These are phyloP conservation scores for Aureobasidium sp. DNA, from an alignment of 2,329 filamentous ascomycete species.

Conservation along the genomic window DNA sequence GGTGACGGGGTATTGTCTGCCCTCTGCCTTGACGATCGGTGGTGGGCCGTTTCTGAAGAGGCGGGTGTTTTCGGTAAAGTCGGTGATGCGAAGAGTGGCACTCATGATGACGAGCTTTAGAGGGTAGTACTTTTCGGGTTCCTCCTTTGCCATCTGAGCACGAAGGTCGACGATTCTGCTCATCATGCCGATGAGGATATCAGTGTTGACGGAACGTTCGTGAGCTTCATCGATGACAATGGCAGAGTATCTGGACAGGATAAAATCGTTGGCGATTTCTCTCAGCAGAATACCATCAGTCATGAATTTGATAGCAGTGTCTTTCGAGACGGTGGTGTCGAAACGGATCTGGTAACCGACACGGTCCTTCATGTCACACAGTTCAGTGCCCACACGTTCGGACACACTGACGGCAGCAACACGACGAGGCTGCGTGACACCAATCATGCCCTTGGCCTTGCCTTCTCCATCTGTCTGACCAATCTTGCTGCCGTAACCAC, in stretches of 20 bases:
- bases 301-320: slow-evolving; percentile 96
- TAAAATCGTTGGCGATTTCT: slow-evolving; percentile 83
- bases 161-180: slow-evolving; percentile 84
- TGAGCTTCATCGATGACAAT: slow-evolving; percentile 96
- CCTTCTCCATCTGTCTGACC: slow-evolving; percentile 32
- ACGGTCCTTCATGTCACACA: slow-evolving; percentile 64
- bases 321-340: slow-evolving; percentile 68
- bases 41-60: slow-evolving; percentile 68
- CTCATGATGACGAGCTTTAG: slow-evolving; percentile 98
- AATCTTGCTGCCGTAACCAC: slow-evolving; percentile 72
- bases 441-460: slow-evolving; percentile 71
- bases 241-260: slow-evolving; percentile 80
- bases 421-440: slow-evolving; percentile 85
- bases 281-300: slow-evolving; percentile 92
- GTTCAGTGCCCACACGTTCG: slow-evolving; percentile 76
- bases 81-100: slow-evolving; percentile 81
- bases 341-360: slow-evolving; percentile 93
- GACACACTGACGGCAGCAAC: slow-evolving; percentile 97
- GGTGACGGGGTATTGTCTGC: slow-evolving; percentile 83
- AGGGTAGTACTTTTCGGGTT: slow-evolving; percentile 58
- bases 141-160: slow-evolving; percentile 62
- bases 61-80: slow-evolving; percentile 74
- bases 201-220: slow-evolving; percentile 93
- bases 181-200: slow-evolving; percentile 95
- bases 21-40: slow-evolving; percentile 80